A percentile compares a stretch with the other conserved stretches of the same genome.
Conservation (phyloP, 1,284 basidiomycete species). For the Puccinia polysora region DNA sequence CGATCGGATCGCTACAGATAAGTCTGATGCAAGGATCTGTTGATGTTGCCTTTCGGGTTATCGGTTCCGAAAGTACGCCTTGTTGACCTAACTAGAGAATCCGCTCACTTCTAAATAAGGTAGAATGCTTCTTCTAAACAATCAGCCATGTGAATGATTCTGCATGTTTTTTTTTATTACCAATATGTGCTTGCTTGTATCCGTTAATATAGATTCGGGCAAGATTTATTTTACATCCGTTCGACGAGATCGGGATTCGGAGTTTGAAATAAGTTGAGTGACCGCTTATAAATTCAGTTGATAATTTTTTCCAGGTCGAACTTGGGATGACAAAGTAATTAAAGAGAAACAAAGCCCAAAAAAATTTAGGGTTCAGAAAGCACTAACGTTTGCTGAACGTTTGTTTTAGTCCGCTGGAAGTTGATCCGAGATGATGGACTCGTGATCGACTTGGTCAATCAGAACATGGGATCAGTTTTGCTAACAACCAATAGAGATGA, state of each 20-base stretch:
- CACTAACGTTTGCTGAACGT: neutral
- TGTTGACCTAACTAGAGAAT: too few species aligned
- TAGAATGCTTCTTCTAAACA: too few species aligned
- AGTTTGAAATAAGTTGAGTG: conserved; percentile 41
- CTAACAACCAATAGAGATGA: neutral
- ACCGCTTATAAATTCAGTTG: neutral
- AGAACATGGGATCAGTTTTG: neutral
- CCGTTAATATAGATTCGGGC: conserved; percentile 15
- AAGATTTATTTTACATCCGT: conserved; percentile 39
- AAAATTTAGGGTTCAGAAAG: neutral
- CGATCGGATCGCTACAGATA: conserved; percentile 1
- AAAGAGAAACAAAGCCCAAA: too few species aligned
- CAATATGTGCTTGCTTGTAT: neutral
- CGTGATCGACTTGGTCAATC: conserved; percentile 10
- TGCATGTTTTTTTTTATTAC: too few species aligned
- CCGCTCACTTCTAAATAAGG: too few species aligned
- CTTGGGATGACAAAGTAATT: too few species aligned
- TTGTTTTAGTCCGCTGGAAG: conserved; percentile 37
- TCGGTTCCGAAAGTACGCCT: conserved; percentile 32
- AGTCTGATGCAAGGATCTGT: conserved; percentile 36
- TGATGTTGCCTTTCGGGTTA: conserved; percentile 38
- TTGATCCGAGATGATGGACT: conserved; percentile 40
- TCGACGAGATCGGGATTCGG: conserved; percentile 24
- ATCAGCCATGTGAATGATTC: neutral
- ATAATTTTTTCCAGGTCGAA: neutral